A percentile compares a stretch with the other conserved stretches of the same genome.
These are phyloP conservation scores for Penicillium hesseltinei DNA, from an alignment of 2,329 filamentous ascomycete genomes.

Conservation along the genomic window DNA sequence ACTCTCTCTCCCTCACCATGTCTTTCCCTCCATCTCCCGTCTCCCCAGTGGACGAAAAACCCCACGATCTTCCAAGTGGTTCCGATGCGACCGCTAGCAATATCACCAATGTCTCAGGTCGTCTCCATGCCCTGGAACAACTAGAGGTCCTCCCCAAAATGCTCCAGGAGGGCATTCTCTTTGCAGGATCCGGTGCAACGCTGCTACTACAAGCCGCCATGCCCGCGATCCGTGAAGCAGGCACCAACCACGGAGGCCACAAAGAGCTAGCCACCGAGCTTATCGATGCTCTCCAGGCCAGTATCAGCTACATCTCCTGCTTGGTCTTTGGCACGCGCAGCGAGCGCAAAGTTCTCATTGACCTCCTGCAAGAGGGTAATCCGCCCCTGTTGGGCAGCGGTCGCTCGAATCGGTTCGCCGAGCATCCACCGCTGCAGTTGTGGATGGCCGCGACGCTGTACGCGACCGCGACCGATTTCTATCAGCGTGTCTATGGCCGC, in stretches of 20 bases:
- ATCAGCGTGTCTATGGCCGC: slow-evolving; percentile 37
- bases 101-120: slow-evolving; percentile 15
- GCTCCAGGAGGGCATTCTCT: slow-evolving; percentile 36
- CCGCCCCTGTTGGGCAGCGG: slow-evolving; percentile 24
- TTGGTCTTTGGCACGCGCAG: slow-evolving; percentile 33
- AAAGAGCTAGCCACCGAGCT: slow-evolving; percentile 30
- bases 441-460: slow-evolving; percentile 39
- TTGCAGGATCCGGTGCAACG: slow-evolving; percentile 36
- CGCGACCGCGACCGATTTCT: slow-evolving; percentile 38
- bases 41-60: slow-evolving; percentile 19
- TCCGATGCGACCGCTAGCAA: slow-evolving; percentile 1
- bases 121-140: slow-evolving; percentile 32
- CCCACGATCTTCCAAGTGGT: background rate
- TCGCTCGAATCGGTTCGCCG: slow-evolving; percentile 23
- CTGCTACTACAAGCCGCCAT: slow-evolving; percentile 36
- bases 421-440: slow-evolving; percentile 25
- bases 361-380: slow-evolving; percentile 23
- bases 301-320: slow-evolving; percentile 36
- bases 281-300: slow-evolving; percentile 29
- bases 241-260: slow-evolving; percentile 4
- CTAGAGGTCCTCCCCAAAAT: slow-evolving; percentile 38
- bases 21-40: slow-evolving; percentile 20
- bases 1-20: slow-evolving; percentile 1
- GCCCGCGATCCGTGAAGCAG: slow-evolving; percentile 25
- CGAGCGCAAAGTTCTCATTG: slow-evolving; percentile 32